Evolutionary conservation across 2,329 filamentous ascomycete genomes (phyloP).

Genomic region (Aspergillus sp.): DNA sequence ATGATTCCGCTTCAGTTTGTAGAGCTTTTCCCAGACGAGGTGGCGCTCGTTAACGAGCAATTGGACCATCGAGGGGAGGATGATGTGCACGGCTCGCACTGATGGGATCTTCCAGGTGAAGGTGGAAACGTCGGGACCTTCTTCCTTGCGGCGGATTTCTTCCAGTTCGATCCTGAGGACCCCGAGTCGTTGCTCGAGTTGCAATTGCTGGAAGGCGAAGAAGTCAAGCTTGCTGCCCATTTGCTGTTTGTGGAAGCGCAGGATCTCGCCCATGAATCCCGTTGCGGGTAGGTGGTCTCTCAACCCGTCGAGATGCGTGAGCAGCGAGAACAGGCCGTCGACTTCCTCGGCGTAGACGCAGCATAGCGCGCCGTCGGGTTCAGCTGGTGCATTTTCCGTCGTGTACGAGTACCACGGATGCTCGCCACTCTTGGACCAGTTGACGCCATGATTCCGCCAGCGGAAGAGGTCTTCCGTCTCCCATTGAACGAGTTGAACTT

Average conservation of each 20-base stretch:
- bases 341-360: constrained; percentile 6
- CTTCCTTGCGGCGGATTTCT: not conserved
- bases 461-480: not conserved
- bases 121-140: not conserved
- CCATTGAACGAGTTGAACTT: constrained; percentile 10
- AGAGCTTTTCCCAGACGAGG: not conserved
- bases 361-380: not conserved
- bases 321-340: not conserved
- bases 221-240: not conserved
- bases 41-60: not conserved
- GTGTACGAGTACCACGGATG: constrained; percentile 6
- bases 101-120: constrained; percentile 7
- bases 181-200: not conserved
- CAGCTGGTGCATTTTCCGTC: not conserved
- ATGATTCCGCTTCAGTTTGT: not conserved
- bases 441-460: not conserved
- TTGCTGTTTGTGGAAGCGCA: not conserved
- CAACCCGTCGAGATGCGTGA: not conserved
- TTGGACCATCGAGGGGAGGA: not conserved
- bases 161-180: not conserved
- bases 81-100: constrained; percentile 1
- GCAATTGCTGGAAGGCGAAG: not conserved
- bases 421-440: not conserved
- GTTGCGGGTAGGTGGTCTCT: not conserved
- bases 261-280: not conserved